Base-by-base conservation (phyloP, 1,284 basidiomycete genomes). In the Ustilago hordei region DNA sequence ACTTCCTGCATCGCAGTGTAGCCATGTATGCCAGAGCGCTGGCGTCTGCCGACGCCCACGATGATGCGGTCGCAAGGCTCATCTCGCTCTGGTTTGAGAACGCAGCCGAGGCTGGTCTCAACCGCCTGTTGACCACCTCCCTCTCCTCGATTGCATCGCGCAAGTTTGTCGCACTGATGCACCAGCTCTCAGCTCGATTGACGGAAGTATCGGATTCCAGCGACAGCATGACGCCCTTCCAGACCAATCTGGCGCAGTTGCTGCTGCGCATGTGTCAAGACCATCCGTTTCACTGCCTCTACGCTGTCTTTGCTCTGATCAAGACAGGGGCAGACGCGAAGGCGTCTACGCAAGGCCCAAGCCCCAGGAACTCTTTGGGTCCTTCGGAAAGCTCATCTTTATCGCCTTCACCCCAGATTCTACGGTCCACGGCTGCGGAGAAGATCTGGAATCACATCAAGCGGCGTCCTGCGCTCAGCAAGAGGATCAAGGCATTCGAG, bases 231-330 rank as follows among this genome's bases (percentile, higher is more conserved):
- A 61, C 68, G 2, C 45, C 55, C 5, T 91, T 91, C 76, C 93
- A 95, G 81, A 81, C 87, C 13, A 90, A 89, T 63, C 88, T 98
- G 8, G 90, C 91, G 64, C 85, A 80, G 0, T 87, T 97, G 19
- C 88, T 98, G 19, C 68, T 90, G 1, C 90, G 92, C 11, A 92
- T 99, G 89, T 93, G 92, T 80, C 87, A 87, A 57, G 94, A 98
- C 61, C 97, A 99, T 85, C 95, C 96, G 0, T 98, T 94, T 87
- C 97, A 99, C 84, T 92, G 91, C 75, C 87, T 98, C 7, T 97
- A 95, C 86, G 94, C 96, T 78, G 90, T 99, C 13, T 94, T 92
- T 84, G 93, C 93, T 0, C 61, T 85, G 52, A 59, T 78, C 68
- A 78, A 78, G 64, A 72, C 75, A 8, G 76, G 77, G 3, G 64